phyloP scores from a whole-genome alignment of 75 land plant species.

The Adiantum capillusveneris region DNA sequence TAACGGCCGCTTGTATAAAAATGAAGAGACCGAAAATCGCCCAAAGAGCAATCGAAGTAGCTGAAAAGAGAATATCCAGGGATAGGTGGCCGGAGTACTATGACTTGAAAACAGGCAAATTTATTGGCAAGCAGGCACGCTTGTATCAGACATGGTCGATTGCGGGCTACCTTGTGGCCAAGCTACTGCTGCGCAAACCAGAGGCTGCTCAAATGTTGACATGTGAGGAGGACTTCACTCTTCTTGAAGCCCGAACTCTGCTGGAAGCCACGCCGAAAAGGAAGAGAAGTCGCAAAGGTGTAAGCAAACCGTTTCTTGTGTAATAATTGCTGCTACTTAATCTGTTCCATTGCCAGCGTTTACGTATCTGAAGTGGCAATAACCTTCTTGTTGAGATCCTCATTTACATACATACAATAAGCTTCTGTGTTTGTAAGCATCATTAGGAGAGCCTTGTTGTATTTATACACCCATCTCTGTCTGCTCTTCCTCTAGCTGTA shows the following conservation, averaged over 20 bases:
- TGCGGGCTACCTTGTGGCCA: conserved; percentile 41
- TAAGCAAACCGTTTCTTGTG: conserved; percentile 26
- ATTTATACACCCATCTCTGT: too few relatives aligned
- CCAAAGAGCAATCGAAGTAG: conserved; percentile 42
- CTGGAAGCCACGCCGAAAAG: conserved; percentile 45
- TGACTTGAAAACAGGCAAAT: conserved; percentile 46
- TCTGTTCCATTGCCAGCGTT: too few relatives aligned
- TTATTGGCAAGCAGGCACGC: conserved; percentile 64
- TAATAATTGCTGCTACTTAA: too few relatives aligned
- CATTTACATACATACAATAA: too few relatives aligned
- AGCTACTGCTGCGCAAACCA: conserved; percentile 49
- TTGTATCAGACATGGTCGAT: conserved; percentile 62
- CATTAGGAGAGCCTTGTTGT: too few relatives aligned
- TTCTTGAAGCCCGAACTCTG: conserved; percentile 28
- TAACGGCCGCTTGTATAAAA: conserved; percentile 65
- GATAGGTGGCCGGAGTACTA: conserved; percentile 80
- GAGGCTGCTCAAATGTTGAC: conserved; percentile 44
- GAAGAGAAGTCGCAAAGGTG: conserved; percentile 25
- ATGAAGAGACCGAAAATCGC: conserved; percentile 56
- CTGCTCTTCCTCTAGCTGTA: too few relatives aligned
- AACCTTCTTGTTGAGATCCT: too few relatives aligned
- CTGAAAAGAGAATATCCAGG: conserved; percentile 41
- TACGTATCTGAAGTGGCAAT: too few relatives aligned
- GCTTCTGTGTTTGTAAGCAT: too few relatives aligned
- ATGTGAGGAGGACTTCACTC: conserved; percentile 48